Base-by-base conservation (phyloP, 2,329 filamentous ascomycete species). In the Neonectria magnoliae region DNA sequence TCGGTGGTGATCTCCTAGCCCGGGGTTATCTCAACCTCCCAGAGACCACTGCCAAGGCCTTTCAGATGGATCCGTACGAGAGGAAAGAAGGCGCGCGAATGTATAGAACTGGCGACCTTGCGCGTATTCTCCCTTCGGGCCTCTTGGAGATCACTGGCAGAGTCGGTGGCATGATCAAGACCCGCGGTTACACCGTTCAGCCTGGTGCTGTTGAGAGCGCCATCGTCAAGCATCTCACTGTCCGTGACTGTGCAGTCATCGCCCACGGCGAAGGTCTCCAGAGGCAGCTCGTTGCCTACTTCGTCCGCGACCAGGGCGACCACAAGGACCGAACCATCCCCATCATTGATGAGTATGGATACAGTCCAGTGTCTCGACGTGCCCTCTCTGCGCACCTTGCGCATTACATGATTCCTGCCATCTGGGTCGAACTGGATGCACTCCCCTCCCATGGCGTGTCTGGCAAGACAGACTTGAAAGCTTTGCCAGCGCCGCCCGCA, bases 351-450 rank as follows among this genome's bases (percentile, higher is more conserved):
- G 87, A 90, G 60, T 86, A 88, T 29, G 91, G 91, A 5, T 90
- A 92, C 77, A 93, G 91, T 69, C 88, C 91, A 1, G 84, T 85
- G 6, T 88, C 91, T 3, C 86, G 92, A 51, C 87, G 88, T 60
- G 85, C 85, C 16, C 83, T 95, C 2, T 84, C 89, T 1, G 81
- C 85, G 16, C 88, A 89, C 67, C 84, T 95, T 31, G 92, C 92
- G 1, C 91, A 93, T 66, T 95, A 95, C 78, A 94, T 95, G 92
- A 90, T 95, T 58, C 92, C 92, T 0, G 85, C 90, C 1, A 78
- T 94, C 3, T 95, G 92, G 92, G 89, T 94, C 41, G 87, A 91
- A 72, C 79, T 94, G 33, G 86, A 90, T 3, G 85, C 86, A 65
- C 79, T 95, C 5, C 92, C 92, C 0, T 94, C 91, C 0, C 90